Evolutionary conservation across 257 asterid species (phyloP).

Genomic region (Gentiana macrophylla): DNA sequence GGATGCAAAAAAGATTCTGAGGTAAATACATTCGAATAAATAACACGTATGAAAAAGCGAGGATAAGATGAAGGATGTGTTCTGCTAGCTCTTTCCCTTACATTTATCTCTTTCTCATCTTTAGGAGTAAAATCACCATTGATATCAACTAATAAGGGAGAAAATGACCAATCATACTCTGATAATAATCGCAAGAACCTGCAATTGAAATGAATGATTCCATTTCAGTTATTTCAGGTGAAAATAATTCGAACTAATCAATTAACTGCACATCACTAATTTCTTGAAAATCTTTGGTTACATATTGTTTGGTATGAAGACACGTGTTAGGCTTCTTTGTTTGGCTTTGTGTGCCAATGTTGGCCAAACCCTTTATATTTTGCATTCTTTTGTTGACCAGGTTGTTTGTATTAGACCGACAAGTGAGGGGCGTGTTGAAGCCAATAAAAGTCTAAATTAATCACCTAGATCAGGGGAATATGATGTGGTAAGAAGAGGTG

Average conservation of each 20-base stretch:
- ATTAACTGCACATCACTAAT: too few species aligned
- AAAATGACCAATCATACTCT: slow-evolving; percentile 80
- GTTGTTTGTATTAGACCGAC: too few species aligned
- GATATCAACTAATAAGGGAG: slow-evolving; percentile 74
- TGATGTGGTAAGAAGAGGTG: too few species aligned
- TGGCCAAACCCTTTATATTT: too few species aligned
- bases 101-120: slow-evolving; percentile 72
- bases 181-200: slow-evolving; percentile 81
- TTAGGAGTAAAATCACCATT: slow-evolving; percentile 67
- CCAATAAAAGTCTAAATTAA: too few species aligned
- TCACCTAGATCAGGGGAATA: too few species aligned
- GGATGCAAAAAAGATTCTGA: slow-evolving; percentile 11
- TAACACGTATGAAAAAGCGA: background rate
- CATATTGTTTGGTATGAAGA: too few species aligned
- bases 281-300: too few species aligned
- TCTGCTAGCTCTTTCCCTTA: slow-evolving; percentile 18
- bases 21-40: slow-evolving; percentile 4
- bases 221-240: background rate
- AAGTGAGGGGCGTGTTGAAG: too few species aligned
- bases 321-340: too few species aligned
- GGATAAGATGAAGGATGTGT: background rate
- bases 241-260: background rate
- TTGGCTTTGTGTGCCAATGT: too few species aligned
- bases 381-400: too few species aligned
- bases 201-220: slow-evolving; percentile 18